Evolutionary conservation across 1,139 yeast genomes (phyloP), one percentile per base, ranked within the genome.

Genomic region (Suhomyces yuchorum): DNA sequence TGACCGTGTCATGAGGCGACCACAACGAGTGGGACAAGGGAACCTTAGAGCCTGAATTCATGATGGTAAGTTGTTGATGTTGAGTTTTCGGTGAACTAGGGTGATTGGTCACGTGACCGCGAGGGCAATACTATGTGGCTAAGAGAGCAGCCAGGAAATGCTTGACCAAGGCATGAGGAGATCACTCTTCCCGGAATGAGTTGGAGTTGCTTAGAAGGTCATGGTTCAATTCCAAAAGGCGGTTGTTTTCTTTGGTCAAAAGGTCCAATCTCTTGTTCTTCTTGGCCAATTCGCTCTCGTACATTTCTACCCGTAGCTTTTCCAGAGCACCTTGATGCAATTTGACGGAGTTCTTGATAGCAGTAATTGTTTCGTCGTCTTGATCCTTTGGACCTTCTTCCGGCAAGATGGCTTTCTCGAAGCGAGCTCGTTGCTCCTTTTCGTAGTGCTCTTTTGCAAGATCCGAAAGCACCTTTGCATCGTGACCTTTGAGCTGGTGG

Each of bases 1-100:
- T 87, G 18, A 95, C 97, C 0, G 99, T 95, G 63, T 95, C 99
- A 53, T 89, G 85, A 8, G 99, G 98, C 4, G 98, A 92, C 99
- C 99, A 93, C 52, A 93, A 77, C 1, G 98, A 89, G 66, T 91
- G 96, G 2, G 97, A 91, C 53, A 80, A 75, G 43, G 85, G 85
- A 32, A 75, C 67, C 59, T 73, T 74, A 7, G 73, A 61, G 40
- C 65, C 57, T 9, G 75, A 59, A 43, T 73, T 77, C 78, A 73
- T 73, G 40, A 32, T 28, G 45, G 34, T 23, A 28, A 9, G 33
- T 22, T 32, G 43, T 40, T 34, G 42, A 34, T 47, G 22, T 19
- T 20, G 22, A 17, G 26, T 8, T 37, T 17, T 36, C 18, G 18
- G 36, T 9, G 23, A 26, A 26, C 15, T 24, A 15, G 14, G 8